These are phyloP conservation scores for Sporothrix dimorphospora DNA, from an alignment of 2,329 filamentous ascomycete species.

Conservation along the genomic window DNA sequence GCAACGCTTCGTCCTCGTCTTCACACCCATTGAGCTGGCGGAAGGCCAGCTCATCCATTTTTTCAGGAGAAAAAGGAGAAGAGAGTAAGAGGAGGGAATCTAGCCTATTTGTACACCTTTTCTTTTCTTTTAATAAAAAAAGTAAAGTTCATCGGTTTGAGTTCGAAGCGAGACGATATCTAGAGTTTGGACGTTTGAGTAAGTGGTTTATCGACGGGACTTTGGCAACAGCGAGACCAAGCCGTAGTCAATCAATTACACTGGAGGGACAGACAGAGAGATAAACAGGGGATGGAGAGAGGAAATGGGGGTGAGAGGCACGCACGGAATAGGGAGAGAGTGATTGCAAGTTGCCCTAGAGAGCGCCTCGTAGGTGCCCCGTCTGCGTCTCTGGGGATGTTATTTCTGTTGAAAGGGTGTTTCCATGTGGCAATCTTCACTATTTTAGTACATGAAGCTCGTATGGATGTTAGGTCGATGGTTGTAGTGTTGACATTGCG, in stretches of 20 bases:
- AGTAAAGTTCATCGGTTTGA: neutral
- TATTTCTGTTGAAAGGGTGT: neutral
- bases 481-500: neutral
- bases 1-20: constrained; percentile 63
- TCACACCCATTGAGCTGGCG: constrained; percentile 41
- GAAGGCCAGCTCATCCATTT: constrained; percentile 36
- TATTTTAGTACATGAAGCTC: too few relatives aligned
- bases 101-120: constrained; percentile 9
- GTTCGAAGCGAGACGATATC: neutral
- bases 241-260: too few relatives aligned
- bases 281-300: neutral
- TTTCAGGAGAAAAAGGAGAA: neutral
- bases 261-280: neutral
- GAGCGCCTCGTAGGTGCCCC: too few relatives aligned
- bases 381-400: neutral
- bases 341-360: neutral
- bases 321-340: neutral
- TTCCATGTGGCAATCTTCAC: too few relatives aligned
- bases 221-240: too few relatives aligned
- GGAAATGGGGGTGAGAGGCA: neutral
- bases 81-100: neutral
- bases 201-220: too few relatives aligned
- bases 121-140: neutral
- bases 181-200: neutral
- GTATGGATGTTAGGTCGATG: neutral